phyloP scores from a whole-genome alignment of 441 rosid genomes.

The Gossypium trilobum region DNA sequence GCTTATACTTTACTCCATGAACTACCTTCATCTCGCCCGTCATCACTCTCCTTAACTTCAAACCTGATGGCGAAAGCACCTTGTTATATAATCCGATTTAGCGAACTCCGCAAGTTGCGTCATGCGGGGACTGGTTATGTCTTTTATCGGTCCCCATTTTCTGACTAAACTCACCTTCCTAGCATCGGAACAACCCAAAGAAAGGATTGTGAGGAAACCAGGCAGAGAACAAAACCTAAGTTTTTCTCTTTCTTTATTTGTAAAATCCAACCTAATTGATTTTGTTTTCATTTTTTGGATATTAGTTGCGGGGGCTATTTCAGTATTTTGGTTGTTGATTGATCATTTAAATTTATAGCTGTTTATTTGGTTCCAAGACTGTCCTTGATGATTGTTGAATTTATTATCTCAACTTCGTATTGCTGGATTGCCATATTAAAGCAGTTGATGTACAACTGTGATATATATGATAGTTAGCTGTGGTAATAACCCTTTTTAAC shows the following conservation, averaged over 20 bases:
- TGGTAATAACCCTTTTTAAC: no score
- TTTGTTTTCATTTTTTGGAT: neutral
- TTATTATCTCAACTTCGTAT: neutral
- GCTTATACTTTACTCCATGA: constrained; percentile 31
- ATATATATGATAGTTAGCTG: no score
- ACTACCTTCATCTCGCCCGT: constrained; percentile 36
- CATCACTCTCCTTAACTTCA: constrained; percentile 25
- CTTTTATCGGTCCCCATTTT: constrained; percentile 28
- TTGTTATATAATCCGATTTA: constrained; percentile 32
- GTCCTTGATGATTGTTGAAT: neutral
- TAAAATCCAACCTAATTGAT: neutral
- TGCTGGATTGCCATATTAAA: neutral
- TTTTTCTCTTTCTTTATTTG: neutral
- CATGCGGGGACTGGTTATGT: constrained; percentile 23
- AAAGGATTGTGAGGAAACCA: neutral
- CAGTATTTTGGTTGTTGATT: no score
- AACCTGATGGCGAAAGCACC: neutral
- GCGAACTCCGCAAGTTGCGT: constrained; percentile 29
- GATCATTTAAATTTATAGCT: neutral
- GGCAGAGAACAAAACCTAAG: neutral
- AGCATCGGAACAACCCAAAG: neutral
- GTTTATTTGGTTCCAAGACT: neutral
- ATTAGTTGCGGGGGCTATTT: neutral
- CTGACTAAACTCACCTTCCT: neutral
- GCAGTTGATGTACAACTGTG: no score